Conservation (phyloP, 176 grass and related monocot genomes). For the Oryza longistaminata region DNA sequence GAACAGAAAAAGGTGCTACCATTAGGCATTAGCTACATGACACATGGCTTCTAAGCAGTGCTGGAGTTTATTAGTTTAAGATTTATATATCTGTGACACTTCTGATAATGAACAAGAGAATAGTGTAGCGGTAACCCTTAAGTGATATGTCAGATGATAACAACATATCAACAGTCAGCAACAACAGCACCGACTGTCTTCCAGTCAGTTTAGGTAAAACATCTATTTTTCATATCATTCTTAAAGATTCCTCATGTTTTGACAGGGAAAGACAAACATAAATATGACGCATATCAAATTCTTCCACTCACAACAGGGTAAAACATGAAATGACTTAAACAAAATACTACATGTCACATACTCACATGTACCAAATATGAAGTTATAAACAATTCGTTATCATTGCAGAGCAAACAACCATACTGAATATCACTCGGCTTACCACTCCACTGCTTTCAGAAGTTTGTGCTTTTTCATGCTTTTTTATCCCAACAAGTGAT, state of each 20-base stretch:
- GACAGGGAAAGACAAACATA: background rate
- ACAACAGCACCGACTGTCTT: background rate
- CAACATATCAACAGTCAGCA: conserved; percentile 47
- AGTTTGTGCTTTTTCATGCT: conserved; percentile 57
- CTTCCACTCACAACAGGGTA: background rate
- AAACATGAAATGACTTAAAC: background rate
- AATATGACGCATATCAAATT: background rate
- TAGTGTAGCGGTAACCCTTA: background rate
- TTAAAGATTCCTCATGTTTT: conserved; percentile 15
- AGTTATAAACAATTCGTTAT: background rate
- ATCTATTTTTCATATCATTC: background rate
- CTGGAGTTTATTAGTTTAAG: conserved; percentile 12
- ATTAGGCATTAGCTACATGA: background rate
- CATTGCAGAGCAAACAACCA: background rate
- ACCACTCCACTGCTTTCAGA: conserved; percentile 56
- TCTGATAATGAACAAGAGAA: conserved; percentile 8
- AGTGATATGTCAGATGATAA: conserved; percentile 29
- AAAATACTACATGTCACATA: background rate
- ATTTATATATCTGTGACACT: background rate
- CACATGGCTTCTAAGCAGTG: conserved; percentile 20
- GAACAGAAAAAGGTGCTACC: background rate
- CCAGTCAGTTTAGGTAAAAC: conserved; percentile 16
- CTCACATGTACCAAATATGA: background rate
- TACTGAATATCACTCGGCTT: conserved; percentile 38
- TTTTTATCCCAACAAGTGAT: conserved; percentile 76